phyloP scores from a whole-genome alignment of 257 asterid genomes.

The Forsythia suspensa region DNA sequence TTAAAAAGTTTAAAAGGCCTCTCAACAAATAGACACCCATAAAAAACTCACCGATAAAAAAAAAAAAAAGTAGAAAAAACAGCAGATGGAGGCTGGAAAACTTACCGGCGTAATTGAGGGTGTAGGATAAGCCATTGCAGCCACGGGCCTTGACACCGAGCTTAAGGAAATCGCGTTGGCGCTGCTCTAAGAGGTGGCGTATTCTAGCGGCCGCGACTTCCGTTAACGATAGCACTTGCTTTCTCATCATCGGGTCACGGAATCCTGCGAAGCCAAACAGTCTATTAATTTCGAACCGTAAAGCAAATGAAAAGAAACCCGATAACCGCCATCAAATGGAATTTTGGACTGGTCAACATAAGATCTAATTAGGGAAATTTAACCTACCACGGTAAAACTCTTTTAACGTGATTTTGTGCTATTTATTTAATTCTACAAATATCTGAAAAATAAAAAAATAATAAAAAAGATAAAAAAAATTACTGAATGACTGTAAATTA shows the following conservation, averaged over 20 bases:
- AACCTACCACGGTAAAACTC: too few relatives aligned
- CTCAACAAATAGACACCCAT: not conserved
- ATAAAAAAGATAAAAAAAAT: too few relatives aligned
- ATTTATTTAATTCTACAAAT: too few relatives aligned
- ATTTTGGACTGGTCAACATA: too few relatives aligned
- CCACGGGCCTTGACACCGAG: slow-evolving; percentile 99
- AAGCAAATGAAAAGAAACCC: not conserved
- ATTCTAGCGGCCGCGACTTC: slow-evolving; percentile 81
- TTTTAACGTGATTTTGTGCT: too few relatives aligned
- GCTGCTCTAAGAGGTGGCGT: slow-evolving; percentile 70
- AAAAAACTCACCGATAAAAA: too few relatives aligned
- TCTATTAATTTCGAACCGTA: not conserved
- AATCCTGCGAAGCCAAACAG: slow-evolving; percentile 8
- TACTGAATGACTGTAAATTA: too few relatives aligned
- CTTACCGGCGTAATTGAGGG: slow-evolving; percentile 92
- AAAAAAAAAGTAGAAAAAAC: not conserved
- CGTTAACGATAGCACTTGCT: slow-evolving; percentile 79
- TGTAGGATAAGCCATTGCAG: slow-evolving; percentile 96
- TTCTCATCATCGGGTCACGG: slow-evolving; percentile 33
- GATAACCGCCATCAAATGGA: not conserved
- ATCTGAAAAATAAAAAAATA: too few relatives aligned
- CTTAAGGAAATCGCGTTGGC: slow-evolving; percentile 86
- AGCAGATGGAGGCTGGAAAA: not conserved
- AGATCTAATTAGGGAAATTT: too few relatives aligned
- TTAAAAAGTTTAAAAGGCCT: not conserved